Base-by-base conservation (phyloP, 176 grass and related monocot genomes). In the Oryza rufipogon region DNA sequence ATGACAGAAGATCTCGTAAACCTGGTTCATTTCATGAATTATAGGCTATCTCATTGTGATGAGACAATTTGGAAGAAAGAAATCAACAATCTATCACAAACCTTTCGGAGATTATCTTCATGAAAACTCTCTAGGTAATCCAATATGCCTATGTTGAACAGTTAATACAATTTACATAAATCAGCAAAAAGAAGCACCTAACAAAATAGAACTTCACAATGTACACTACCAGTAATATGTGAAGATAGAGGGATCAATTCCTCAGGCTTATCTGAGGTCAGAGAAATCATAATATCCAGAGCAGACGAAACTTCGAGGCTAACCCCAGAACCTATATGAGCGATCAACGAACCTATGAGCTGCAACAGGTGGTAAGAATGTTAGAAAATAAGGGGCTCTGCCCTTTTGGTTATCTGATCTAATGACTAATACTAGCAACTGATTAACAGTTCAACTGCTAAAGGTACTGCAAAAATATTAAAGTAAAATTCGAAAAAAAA, bases 311-410 rank as follows among this genome's bases (percentile, higher is more conserved):
- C 90, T 94, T 94, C 92, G 44, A 84, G 86, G 82, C 66, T 88
- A 70, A 97, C 82, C 42, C 95, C 95, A 74, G 92, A 97, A 69
- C 95, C 95, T 86, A 94, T 92, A 94, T 94, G 95, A 87, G 92
- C 81, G 22, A 94, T 73, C 82, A 97, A 86, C 84, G 92, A 89
- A 58, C 95, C 90, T 69, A 97, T 51, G 42, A 97, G 80, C 95
- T 97, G 82, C 28, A 34, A 83, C 52, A 87, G 75, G 81, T 66
- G 22, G 68, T 19, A 63, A 51, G 30, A 66, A 56, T 70, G 77
- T 86, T 75, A 86, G 79, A n/a, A 83, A 72, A 66, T 49, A 22
- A 61, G 20, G 56, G 56, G 56, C 56, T 22, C 19, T 22, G 7
- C 17, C 5, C 20, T 61, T 61, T 61, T 61, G 20, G 7, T 38